Percentiles rank a stretch among this genome's conserved stretches.
phyloP scores from a whole-genome alignment of 306 rosid species.

The Begonia peltatifolia region DNA sequence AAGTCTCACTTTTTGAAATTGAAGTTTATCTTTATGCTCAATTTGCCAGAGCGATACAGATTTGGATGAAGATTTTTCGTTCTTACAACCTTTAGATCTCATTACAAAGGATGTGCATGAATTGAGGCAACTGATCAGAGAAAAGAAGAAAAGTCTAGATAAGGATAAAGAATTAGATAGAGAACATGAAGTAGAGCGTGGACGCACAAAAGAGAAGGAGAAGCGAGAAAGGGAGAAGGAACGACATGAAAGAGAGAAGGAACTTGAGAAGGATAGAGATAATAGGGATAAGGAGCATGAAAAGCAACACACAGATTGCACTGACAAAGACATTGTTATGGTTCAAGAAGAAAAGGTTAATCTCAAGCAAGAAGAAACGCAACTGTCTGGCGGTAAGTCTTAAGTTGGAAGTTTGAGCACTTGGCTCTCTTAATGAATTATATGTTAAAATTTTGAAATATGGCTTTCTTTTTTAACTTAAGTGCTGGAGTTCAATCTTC shows the following conservation, averaged over 20 bases:
- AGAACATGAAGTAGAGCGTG: conserved; percentile 53
- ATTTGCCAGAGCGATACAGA: conserved; percentile 89
- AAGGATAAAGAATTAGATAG: conserved; percentile 49
- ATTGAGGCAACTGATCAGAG: conserved; percentile 62
- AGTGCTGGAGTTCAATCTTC: no score
- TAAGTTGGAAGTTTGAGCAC: no score
- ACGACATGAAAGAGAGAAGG: conserved; percentile 38
- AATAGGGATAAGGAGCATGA: conserved; percentile 49
- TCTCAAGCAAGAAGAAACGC: conserved; percentile 22
- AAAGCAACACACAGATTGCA: conserved; percentile 25
- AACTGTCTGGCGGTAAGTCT: no score
- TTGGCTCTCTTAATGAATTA: no score
- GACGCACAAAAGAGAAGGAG: conserved; percentile 27
- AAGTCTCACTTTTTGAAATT: conserved; percentile 16
- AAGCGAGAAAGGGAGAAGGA: conserved; percentile 22
- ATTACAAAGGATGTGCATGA: conserved; percentile 79
- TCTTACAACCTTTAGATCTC: conserved; percentile 82
- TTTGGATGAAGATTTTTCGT: conserved; percentile 87
- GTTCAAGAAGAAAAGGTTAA: conserved; percentile 29
- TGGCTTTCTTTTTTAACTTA: no score
- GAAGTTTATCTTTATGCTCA: conserved; percentile 53
- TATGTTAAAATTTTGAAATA: no score
- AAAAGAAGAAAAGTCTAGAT: conserved; percentile 41
- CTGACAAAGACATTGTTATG: conserved; percentile 17
- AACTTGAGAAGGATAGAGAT: conserved; percentile 44